Base-by-base conservation (phyloP, 1,284 basidiomycete species). In the Heterobasidion parviporum region DNA sequence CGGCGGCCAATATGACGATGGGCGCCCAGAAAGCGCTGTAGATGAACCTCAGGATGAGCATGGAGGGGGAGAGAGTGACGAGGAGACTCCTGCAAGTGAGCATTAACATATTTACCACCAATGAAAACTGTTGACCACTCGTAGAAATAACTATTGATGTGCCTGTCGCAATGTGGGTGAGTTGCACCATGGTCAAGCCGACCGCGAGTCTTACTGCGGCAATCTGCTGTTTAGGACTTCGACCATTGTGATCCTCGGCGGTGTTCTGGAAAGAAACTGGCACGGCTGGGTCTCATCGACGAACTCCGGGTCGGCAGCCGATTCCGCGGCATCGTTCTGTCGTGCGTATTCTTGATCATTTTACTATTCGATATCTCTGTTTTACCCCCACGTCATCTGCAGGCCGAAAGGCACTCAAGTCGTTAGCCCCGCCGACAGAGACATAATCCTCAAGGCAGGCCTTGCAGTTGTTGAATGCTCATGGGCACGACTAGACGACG, bases 381-480 rank as follows among this genome's bases (percentile, higher is more conserved):
- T 49, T 54, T 35, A 54, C 52, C 12, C 18, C 34, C 38, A 41
- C n/a, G 1, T 5, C 26, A 8, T n/a, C 35, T 44, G 34, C 63
- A 97, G 94, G 26, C 96, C 96, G 0, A 91, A 94, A 66, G 96
- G 87, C 0, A 89, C 81, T 18, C 80, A 83, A 62, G 78, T 90
- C 2, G 80, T 98, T 33, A 90, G 87, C 50, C 94, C 93, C 0
- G 81, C 87, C 0, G 96, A 99, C 67, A 81, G 83, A 15, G 85
- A 89, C n/a, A 83, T 95, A 53, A 74, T 98, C 12, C 75, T 80
- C 3, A 78, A 82, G 57, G 76, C 77, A 45, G 96, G 96, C 0
- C 73, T 98, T 1, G 96, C 96, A 0, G 96, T 99, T 8, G 94
- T 99, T 1, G 96, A 99, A 68, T 98, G 94, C 69, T 95, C 92